Conservation (phyloP, 2,329 filamentous ascomycete genomes). For the Neopestalotiopsis rosae region DNA sequence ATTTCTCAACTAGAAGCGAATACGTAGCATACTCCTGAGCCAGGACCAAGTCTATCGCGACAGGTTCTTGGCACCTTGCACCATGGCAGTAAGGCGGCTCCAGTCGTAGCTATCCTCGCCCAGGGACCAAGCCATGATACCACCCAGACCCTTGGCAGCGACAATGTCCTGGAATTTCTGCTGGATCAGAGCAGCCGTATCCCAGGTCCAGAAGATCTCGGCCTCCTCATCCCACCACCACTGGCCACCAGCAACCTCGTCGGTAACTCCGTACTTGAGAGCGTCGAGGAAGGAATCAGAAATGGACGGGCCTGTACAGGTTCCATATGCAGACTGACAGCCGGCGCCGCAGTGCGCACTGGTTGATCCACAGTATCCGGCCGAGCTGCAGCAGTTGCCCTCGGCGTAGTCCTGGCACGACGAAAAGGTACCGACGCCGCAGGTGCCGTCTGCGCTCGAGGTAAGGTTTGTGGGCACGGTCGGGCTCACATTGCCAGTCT, state of each 20-base stretch:
- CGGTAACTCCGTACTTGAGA: slow-evolving; percentile 56
- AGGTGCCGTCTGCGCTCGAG: slow-evolving; percentile 35
- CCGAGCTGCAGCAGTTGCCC: slow-evolving; percentile 39
- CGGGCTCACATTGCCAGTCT: slow-evolving; percentile 34
- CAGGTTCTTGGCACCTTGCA: not conserved
- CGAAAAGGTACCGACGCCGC: slow-evolving; percentile 33
- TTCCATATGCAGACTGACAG: slow-evolving; percentile 41
- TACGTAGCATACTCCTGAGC: not conserved
- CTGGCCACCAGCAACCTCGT: slow-evolving; percentile 64
- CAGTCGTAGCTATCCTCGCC: slow-evolving; percentile 65
- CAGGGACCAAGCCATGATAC: slow-evolving; percentile 78
- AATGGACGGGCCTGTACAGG: slow-evolving; percentile 56
- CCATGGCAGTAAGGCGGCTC: slow-evolving; percentile 41
- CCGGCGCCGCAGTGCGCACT: slow-evolving; percentile 11
- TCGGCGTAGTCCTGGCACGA: slow-evolving; percentile 33
- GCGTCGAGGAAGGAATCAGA: slow-evolving; percentile 64
- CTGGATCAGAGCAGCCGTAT: slow-evolving; percentile 64
- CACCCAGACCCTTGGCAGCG: slow-evolving; percentile 61
- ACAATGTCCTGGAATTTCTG: slow-evolving; percentile 69
- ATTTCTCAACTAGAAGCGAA: not conserved
- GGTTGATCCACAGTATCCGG: slow-evolving; percentile 39
- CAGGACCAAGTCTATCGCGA: not conserved
- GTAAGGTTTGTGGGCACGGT: slow-evolving; percentile 31
- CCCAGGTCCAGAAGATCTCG: slow-evolving; percentile 76
- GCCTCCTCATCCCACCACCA: slow-evolving; percentile 69